phyloP scores from a whole-genome alignment of 1,284 basidiomycete genomes.

The Veloporphyrellus conicus region DNA sequence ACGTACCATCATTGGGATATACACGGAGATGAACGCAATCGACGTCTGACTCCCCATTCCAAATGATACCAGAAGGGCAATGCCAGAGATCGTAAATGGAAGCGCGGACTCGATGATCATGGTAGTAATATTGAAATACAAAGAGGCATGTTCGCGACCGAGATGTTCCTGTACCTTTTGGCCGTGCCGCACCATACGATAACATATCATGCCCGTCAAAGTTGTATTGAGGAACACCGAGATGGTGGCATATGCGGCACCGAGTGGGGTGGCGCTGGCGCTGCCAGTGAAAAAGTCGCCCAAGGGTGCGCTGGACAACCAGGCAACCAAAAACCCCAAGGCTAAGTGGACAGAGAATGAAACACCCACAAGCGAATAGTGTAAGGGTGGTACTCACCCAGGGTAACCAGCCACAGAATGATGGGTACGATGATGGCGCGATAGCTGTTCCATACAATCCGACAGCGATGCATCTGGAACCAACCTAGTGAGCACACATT shows the following conservation, averaged over 20 bases:
- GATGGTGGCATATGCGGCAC: constrained; percentile 7
- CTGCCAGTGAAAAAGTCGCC: constrained; percentile 2
- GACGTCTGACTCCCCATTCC: neutral
- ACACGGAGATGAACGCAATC: constrained; percentile 7
- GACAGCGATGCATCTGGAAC: constrained; percentile 13
- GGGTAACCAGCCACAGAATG: constrained; percentile 11
- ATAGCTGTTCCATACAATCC: constrained; percentile 7
- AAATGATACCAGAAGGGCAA: constrained; percentile 12
- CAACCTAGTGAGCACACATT: neutral
- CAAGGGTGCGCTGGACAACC: neutral
- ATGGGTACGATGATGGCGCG: constrained; percentile 9
- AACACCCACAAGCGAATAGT: too few relatives aligned
- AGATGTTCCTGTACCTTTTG: neutral
- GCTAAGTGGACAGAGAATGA: neutral
- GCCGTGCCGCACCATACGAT: constrained; percentile 6
- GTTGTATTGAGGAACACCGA: constrained; percentile 5
- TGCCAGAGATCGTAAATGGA: constrained; percentile 14
- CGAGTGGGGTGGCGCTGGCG: constrained; percentile 2
- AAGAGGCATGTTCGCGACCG: neutral
- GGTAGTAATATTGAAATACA: constrained; percentile 3
- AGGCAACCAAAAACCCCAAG: constrained; percentile 6
- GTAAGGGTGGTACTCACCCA: constrained; percentile 2
- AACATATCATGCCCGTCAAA: constrained; percentile 16
- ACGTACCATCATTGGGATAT: constrained; percentile 11
- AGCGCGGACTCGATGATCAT: constrained; percentile 19